These are phyloP conservation scores for Fomitopsis betulina DNA, from an alignment of 1,284 basidiomycete species.

Conservation along the genomic window DNA sequence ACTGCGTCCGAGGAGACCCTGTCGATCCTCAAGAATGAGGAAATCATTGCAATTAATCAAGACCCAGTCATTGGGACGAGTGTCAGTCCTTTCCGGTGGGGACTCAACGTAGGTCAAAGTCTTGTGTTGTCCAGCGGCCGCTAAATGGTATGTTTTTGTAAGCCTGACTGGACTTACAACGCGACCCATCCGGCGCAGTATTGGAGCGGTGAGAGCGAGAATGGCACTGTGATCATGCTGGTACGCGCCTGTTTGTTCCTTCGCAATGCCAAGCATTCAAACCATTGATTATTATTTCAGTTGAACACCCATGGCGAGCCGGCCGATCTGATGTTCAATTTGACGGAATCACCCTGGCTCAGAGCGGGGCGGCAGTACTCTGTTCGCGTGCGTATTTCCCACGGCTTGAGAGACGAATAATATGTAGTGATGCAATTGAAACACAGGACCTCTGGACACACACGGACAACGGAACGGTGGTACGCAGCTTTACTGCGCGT, in stretches of 20 bases:
- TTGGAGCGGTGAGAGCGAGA: slow-evolving; percentile 47
- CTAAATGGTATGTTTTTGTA: not conserved
- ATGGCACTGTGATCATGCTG: slow-evolving; percentile 43
- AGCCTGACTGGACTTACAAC: slow-evolving; percentile 48
- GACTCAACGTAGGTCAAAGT: slow-evolving; percentile 40
- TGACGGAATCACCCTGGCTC: slow-evolving; percentile 69
- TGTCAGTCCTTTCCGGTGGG: slow-evolving; percentile 66
- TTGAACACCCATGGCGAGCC: slow-evolving; percentile 45
- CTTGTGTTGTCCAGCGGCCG: too few relatives aligned
- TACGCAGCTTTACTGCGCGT: slow-evolving; percentile 55
- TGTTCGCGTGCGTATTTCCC: slow-evolving; percentile 42
- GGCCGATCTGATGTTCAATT: slow-evolving; percentile 53
- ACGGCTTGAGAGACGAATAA: not conserved
- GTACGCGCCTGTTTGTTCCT: slow-evolving; percentile 18
- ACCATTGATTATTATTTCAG: slow-evolving; percentile 12
- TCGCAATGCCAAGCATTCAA: not conserved
- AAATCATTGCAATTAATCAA: slow-evolving; percentile 68
- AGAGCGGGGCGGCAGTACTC: slow-evolving; percentile 58
- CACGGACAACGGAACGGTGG: slow-evolving; percentile 61
- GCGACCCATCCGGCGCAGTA: slow-evolving; percentile 44
- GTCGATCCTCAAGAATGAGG: slow-evolving; percentile 53
- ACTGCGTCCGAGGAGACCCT: slow-evolving; percentile 43
- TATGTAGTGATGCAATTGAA: not conserved
- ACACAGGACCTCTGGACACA: slow-evolving; percentile 63
- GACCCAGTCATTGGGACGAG: slow-evolving; percentile 57